Conservation (phyloP, 1,139 yeast genomes). For the Hemisphaericaspora xylofermentans region DNA sequence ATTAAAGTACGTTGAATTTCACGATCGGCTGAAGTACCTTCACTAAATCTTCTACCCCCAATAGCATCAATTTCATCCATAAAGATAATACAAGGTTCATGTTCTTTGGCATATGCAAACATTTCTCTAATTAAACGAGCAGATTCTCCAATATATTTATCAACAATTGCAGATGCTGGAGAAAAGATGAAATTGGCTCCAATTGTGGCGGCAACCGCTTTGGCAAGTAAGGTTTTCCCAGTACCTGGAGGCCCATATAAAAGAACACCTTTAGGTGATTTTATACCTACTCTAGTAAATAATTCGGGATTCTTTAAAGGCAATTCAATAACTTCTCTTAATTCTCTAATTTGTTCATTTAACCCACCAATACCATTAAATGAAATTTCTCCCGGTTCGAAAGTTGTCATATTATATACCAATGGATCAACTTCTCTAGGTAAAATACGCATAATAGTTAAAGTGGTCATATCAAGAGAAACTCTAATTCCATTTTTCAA, state of each 20-base stretch:
- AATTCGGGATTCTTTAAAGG: constrained; percentile 97
- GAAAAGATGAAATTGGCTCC: constrained; percentile 98
- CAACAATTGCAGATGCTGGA: constrained; percentile 98
- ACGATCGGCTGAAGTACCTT: constrained; percentile 98
- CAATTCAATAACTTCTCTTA: constrained; percentile 95
- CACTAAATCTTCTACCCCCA: constrained; percentile 97
- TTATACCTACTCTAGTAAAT: constrained; percentile 92
- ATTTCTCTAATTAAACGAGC: constrained; percentile 96
- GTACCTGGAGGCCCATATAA: constrained; percentile 99
- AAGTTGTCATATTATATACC: constrained; percentile 97
- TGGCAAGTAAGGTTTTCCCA: constrained; percentile 92
- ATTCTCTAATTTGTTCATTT: constrained; percentile 91
- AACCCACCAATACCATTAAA: constrained; percentile 97
- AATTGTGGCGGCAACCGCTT: constrained; percentile 97
- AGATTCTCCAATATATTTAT: constrained; percentile 97
- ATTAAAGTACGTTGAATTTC: constrained; percentile 98
- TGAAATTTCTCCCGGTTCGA: constrained; percentile 94
- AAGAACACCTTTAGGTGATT: constrained; percentile 96
- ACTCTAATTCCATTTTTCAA: constrained; percentile 95
- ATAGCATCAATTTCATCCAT: constrained; percentile 99
- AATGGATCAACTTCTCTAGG: constrained; percentile 99
- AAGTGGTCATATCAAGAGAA: constrained; percentile 94
- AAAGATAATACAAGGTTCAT: constrained; percentile 97
- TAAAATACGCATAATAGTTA: constrained; percentile 94
- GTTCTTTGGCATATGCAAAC: constrained; percentile 98